Base-by-base conservation (phyloP, 306 rosid genomes). In the Begonia fuchsioides region DNA sequence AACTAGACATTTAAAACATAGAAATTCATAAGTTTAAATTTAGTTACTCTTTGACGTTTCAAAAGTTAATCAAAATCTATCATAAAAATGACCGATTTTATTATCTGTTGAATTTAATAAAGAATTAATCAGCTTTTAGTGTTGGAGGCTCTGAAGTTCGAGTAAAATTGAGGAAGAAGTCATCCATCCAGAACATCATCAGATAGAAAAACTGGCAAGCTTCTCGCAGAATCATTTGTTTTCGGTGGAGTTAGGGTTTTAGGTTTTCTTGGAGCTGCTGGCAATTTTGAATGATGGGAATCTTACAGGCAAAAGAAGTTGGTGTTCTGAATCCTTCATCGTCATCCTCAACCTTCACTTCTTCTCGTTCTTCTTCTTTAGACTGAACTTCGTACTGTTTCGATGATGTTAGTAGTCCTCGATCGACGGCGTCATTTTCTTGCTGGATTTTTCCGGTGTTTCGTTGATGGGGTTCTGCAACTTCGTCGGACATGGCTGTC, bases 251-350 rank as follows among this genome's bases (percentile, higher is more conserved):
- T 18, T 18, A 64, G 41, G 2, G 64, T 40, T 48, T 67, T 64
- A 1, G 59, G 71, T 50, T 77, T 77, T 56, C 56, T 70, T 19
- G 94, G 94, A 8, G 63, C 64, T 14, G 76, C 67, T 15, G 96
- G 96, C 93, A 86, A 10, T 54, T 54, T 47, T 50, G 43, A 32
- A 39, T 3, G 16, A 12, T 67, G 6, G 77, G 73, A 50, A 86
- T 70, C 67, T 49, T 76, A 69, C 68, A 73, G 13, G 73, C 73
- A 66, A 56, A 35, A n/a, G 74, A 55, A 35, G 79, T 72, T 50
- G 96, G 96, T 47, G 96, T 86, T 64, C 51, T 74, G 63, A 65
- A 76, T 0, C 96, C 96, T 67, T 76, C 78, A 13, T 65, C 39
- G 1, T 67, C 64, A 2, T 68, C 66, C 5, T 52, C 53, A 3